These are phyloP conservation scores for Cutaneotrichosporon daszewskae DNA, from an alignment of 1,284 basidiomycete species.

Conservation along the genomic window DNA sequence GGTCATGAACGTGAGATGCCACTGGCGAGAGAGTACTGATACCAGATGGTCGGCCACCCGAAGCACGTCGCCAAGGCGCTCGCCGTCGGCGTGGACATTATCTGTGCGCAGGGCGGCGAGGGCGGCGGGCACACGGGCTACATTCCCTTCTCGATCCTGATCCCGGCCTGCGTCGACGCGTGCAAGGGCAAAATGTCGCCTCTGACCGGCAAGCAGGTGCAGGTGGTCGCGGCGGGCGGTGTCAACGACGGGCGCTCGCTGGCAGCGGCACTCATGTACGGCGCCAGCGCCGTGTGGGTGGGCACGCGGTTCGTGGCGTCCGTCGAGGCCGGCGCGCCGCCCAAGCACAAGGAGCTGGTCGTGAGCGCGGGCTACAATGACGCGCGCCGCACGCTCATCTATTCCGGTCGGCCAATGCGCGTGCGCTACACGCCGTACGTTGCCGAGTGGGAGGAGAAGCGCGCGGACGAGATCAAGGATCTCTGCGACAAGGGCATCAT, in stretches of 20 bases:
- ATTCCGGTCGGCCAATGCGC: slow-evolving; percentile 78
- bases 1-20: slow-evolving; percentile 63
- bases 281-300: slow-evolving; percentile 81
- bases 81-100: slow-evolving; percentile 72
- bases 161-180: slow-evolving; percentile 70
- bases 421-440: slow-evolving; percentile 74
- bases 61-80: slow-evolving; percentile 79
- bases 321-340: slow-evolving; percentile 62
- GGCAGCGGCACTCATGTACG: slow-evolving; percentile 75
- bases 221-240: slow-evolving; percentile 78
- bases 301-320: slow-evolving; percentile 84
- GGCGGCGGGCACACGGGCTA: slow-evolving; percentile 62
- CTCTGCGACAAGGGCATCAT: slow-evolving; percentile 70
- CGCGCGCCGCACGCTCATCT: slow-evolving; percentile 71
- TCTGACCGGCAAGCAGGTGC: slow-evolving; percentile 63
- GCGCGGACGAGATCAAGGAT: slow-evolving; percentile 51
- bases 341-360: slow-evolving; percentile 69
- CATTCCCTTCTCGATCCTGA: slow-evolving; percentile 37
- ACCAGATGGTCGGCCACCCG: slow-evolving; percentile 74
- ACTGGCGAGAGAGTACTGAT: neutral
- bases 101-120: slow-evolving; percentile 82
- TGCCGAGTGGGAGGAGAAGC: slow-evolving; percentile 57
- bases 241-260: slow-evolving; percentile 77
- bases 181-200: slow-evolving; percentile 67
- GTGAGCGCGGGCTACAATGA: slow-evolving; percentile 41